Evolutionary conservation across 371 early-diverging fungal species (phyloP).

Genomic region (Astathelohania contejeani): DNA sequence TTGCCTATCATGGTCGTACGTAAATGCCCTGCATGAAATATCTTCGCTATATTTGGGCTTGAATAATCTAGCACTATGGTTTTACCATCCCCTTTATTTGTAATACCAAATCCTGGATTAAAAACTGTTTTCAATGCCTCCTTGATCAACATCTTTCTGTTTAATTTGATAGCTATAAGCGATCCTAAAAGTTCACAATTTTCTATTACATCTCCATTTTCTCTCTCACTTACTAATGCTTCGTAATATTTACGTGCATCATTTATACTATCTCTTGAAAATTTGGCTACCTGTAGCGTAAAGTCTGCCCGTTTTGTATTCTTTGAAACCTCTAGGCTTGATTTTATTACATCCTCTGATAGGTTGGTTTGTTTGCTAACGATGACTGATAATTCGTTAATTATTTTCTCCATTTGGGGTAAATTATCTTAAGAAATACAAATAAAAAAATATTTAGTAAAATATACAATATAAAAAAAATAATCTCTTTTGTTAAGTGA

Average conservation of each 20-base stretch:
- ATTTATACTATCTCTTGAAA: neutral
- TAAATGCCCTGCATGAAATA: constrained; percentile 96
- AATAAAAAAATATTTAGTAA: too few relatives aligned
- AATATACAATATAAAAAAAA: too few relatives aligned
- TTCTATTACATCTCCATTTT: neutral
- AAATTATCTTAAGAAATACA: too few relatives aligned
- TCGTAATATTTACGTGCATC: neutral
- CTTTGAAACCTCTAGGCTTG: neutral
- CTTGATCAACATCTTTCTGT: neutral
- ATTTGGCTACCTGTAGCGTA: neutral
- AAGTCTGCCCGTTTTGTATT: neutral
- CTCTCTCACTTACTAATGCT: neutral
- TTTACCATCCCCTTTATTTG: constrained; percentile 54
- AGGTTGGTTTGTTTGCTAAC: too few relatives aligned
- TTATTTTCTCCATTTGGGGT: too few relatives aligned
- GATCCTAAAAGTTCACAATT: neutral
- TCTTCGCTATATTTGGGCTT: constrained; percentile 97
- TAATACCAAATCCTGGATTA: neutral
- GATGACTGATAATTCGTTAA: too few relatives aligned
- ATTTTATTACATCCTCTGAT: neutral
- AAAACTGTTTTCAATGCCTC: neutral
- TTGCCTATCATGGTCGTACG: constrained; percentile 92
- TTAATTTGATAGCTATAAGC: neutral
- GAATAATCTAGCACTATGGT: constrained; percentile 74
- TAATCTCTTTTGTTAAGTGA: too few relatives aligned